phyloP scores from a whole-genome alignment of 148 eudicot genomes.

The Talinum fruticosum region DNA sequence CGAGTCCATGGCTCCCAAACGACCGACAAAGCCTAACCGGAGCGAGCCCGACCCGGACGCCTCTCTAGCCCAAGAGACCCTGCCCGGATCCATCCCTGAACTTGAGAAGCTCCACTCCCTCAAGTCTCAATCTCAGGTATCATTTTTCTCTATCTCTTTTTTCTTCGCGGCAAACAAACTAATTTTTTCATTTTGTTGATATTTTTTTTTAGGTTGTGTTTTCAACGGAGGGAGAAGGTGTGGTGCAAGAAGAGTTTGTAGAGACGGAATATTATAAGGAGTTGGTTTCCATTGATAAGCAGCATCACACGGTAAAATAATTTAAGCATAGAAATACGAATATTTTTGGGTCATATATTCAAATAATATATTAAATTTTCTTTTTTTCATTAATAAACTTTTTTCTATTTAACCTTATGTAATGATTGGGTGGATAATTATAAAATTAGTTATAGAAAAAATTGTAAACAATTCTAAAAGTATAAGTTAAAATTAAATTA shows the following conservation, averaged over 20 bases:
- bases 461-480: too few relatives aligned
- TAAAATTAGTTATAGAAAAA: too few relatives aligned
- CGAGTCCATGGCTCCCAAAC: constrained; percentile 49
- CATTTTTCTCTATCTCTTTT: too few relatives aligned
- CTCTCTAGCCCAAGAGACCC: constrained; percentile 13
- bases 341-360: too few relatives aligned
- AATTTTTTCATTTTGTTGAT: not conserved
- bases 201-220: constrained; percentile 3
- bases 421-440: too few relatives aligned
- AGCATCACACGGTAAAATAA: constrained; percentile 54
- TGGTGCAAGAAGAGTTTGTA: constrained; percentile 49
- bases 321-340: too few relatives aligned
- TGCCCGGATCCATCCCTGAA: constrained; percentile 39
- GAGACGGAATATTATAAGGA: constrained; percentile 65
- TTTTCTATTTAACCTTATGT: too few relatives aligned
- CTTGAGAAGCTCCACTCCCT: constrained; percentile 50
- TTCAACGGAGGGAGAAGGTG: constrained; percentile 20
- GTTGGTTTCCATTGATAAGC: constrained; percentile 56
- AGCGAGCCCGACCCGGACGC: constrained; percentile 53
- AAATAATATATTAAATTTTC: too few relatives aligned
- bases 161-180: too few relatives aligned
- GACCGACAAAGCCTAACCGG: constrained; percentile 57
- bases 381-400: too few relatives aligned
- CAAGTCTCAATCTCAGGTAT: constrained; percentile 42
- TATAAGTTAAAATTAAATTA: too few relatives aligned